Evolutionary conservation across 1,284 basidiomycete genomes (phyloP).

Genomic region (Cerrena zonata): DNA sequence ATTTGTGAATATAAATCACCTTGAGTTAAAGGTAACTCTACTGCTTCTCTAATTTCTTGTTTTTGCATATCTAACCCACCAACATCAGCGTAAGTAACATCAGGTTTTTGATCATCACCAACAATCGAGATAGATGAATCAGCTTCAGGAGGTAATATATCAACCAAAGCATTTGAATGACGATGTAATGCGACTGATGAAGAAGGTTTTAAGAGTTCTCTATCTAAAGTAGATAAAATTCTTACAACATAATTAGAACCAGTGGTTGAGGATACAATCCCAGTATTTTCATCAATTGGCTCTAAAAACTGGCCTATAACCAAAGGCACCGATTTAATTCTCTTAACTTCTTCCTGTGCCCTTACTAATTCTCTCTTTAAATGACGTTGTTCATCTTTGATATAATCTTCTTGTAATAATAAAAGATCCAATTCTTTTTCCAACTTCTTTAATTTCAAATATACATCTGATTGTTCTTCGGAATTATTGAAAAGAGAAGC

Average conservation of each 20-base stretch:
- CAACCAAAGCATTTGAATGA: slow-evolving; percentile 97
- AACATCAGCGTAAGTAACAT: slow-evolving; percentile 85
- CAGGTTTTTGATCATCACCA: slow-evolving; percentile 87
- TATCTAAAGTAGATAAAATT: slow-evolving; percentile 94
- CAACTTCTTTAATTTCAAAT: slow-evolving; percentile 92
- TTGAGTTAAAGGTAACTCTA: slow-evolving; percentile 93
- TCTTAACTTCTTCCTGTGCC: slow-evolving; percentile 98
- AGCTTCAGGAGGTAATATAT: slow-evolving; percentile 97
- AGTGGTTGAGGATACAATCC: slow-evolving; percentile 96
- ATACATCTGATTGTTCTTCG: too few relatives aligned
- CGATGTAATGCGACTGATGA: slow-evolving; percentile 96
- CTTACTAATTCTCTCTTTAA: slow-evolving; percentile 96
- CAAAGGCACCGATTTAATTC: slow-evolving; percentile 98
- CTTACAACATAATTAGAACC: slow-evolving; percentile 98
- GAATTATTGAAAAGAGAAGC: too few relatives aligned
- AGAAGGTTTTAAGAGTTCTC: slow-evolving; percentile 94
- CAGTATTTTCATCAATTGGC: slow-evolving; percentile 95
- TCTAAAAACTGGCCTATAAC: slow-evolving; percentile 99
- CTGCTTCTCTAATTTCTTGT: slow-evolving; percentile 98
- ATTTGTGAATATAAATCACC: slow-evolving; percentile 99
- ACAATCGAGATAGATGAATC: slow-evolving; percentile 96
- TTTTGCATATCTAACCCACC: slow-evolving; percentile 98
- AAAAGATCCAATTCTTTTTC: slow-evolving; percentile 90
- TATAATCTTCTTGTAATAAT: slow-evolving; percentile 94
- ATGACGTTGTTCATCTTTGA: slow-evolving; percentile 98